Evolutionary conservation across 306 rosid species (phyloP), one percentile per base, ranked within the genome.

Genomic region (Quercus glauca): DNA sequence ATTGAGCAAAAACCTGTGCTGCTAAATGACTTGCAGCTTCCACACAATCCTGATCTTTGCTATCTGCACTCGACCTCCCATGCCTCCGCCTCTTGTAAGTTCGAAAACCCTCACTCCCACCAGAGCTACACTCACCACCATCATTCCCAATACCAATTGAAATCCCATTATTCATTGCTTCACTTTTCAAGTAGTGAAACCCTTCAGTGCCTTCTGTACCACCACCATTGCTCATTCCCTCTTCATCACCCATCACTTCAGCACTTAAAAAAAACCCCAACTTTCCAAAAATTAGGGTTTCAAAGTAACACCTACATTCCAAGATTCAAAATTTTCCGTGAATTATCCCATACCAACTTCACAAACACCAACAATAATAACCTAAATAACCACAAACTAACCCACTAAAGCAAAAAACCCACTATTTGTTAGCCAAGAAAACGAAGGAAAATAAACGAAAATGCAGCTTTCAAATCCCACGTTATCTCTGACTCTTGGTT

Each of bases 71-170:
- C 3, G 69, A 88, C 83, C 76, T 90, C 26, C 55, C 76, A 75
- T 69, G 84, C 81, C 86, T 93, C n/a, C 96, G 92, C 92, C 99
- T 88, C 91, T 93, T 91, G 82, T 93, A 93, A 76, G 99, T 96
- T 73, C 55, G 85, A 73, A 93, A 19, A 64, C 82, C 55, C 71
- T 85, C 87, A 78, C 69, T 71, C 56, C 78, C 65, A 53, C 84
- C 80, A 4, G 81, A 86, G 73, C 84, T 64, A 82, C 83, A 76
- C 29, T 82, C 83, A 14, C 73, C 81, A 79, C 69, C 70, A 82
- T 75, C 90, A 75, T 65, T 78, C 56, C 79, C 73, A 74, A 69
- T 58, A 45, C 75, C 77, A 70, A 53, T 51, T 37, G 41, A 76
- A 80, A 70, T 14, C 71, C 76, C 88, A 79, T 81, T 87, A 76